Evolutionary conservation across 2,329 filamentous ascomycete species (phyloP), one percentile per base, ranked within the genome.

Genomic region (Parafenestella ontariensis): DNA sequence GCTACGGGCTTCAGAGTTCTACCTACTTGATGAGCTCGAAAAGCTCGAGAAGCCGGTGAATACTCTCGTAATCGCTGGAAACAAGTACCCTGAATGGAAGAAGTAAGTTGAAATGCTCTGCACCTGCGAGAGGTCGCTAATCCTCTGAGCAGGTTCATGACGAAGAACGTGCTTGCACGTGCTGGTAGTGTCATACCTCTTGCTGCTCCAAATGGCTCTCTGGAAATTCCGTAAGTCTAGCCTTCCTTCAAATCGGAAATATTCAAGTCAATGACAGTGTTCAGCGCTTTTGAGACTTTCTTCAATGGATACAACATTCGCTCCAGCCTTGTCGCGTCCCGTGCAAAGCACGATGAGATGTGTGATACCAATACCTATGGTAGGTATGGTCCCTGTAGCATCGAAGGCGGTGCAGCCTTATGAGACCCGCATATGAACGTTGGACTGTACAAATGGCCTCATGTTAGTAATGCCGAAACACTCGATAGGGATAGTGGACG

Each of bases 1-100:
- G 17, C 49, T 65, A 21, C 64, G 62, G 26, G 65, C 65, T 5
- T 54, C 52, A 0, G 66, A 69, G 52, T 68, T 69, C 48, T 66
- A 66, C 26, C 50, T 69, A 15, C 49, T 64, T 17, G 58, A 59
- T 39, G 61, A 66, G 46, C 46, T 64, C 18, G 61, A 65, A 21
- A 66, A 66, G 31, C 17, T 68, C 7, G 15, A 49, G 43, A 54
- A 61, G 44, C 63, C 61, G 20, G 52, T 68, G 8, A 53, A 63
- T 15, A 56, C 56, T 15, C 51, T 68, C 4, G 56, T 69, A 4
- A 39, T 66, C 26, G 55, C 64, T 23, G 61, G 62, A 20, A 67
- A 51, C 43, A 56, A 49, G 26, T 62, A 65, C 45, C 64, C 64
- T 34, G 61, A 67, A 36, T 67, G 59, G 63, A 50, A 54, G 5